These are phyloP conservation scores for Cladosporium sp. DNA, from an alignment of 2,329 filamentous ascomycete species.

Conservation along the genomic window DNA sequence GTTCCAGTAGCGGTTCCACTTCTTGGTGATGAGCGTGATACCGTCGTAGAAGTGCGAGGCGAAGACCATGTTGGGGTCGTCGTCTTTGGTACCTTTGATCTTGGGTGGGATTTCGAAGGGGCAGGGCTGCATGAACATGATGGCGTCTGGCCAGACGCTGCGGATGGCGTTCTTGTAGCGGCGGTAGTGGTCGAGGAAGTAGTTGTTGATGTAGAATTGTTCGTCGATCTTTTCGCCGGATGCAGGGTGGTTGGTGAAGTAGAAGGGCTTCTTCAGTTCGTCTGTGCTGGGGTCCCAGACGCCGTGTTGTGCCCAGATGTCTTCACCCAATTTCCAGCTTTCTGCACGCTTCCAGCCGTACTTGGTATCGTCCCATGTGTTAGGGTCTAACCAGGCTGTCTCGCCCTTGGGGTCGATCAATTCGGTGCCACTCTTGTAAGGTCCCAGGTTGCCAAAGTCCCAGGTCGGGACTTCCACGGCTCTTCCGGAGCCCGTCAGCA, in stretches of 20 bases:
- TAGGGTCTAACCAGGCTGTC: constrained; percentile 73
- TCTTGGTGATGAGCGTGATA: constrained; percentile 94
- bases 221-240: constrained; percentile 76
- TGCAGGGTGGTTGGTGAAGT: constrained; percentile 77
- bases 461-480: constrained; percentile 88
- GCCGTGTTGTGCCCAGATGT: constrained; percentile 94
- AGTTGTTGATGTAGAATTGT: constrained; percentile 83
- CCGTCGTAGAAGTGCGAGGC: constrained; percentile 97
- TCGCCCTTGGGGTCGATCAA: constrained; percentile 87
- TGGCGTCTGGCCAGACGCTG: constrained; percentile 71
- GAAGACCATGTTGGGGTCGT: constrained; percentile 88
- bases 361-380: constrained; percentile 77
- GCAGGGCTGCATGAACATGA: constrained; percentile 88
- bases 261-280: constrained; percentile 76
- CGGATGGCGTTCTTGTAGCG: constrained; percentile 74
- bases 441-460: constrained; percentile 91
- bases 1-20: constrained; percentile 98
- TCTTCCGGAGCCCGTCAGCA: constrained; percentile 85
- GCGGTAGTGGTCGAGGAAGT: constrained; percentile 85
- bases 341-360: constrained; percentile 90
- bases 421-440: constrained; percentile 80
- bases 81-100: constrained; percentile 83
- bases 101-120: constrained; percentile 87
- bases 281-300: constrained; percentile 86
- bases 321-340: constrained; percentile 89